Base-by-base conservation (phyloP, 257 asterid species). In the Primulina tabacum region DNA sequence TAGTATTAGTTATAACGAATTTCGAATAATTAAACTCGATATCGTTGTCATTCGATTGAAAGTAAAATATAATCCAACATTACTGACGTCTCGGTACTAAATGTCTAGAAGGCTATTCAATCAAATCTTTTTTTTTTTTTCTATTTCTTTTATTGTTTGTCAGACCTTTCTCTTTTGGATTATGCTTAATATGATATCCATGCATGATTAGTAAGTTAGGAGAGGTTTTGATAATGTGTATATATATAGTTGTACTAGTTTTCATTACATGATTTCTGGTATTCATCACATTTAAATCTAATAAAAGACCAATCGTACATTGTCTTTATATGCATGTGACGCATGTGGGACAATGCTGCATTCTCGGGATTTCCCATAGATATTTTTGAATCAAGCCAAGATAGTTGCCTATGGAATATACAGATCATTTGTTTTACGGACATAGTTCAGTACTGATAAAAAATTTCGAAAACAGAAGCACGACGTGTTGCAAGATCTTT, bases 291-390 rank as follows among this genome's bases (percentile, higher is more conserved):
- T 62, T 69, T 53, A 40, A 70, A 63, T 62, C 63, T 64, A 63
- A 68, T 20, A 50, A 21, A 38, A 62, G 33, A 29, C 43, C 17
- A 58, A 18, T n/a, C 6, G 62, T 38, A 18, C 47, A 73, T 67
- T 50, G 56, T 47, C 56, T 52, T 28, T 32, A 70, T 60, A 28
- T 60, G 69, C 69, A 71, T 38, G 60, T 60, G 67, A 70, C 20
- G 61, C 67, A 69, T 64, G 83, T 75, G 80, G 79, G 82, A 69
- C 82, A 70, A 47, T 65, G 55, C 37, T 71, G 68, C 34, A 35
- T 68, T 38, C 57, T 60, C 8, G 68, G 73, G 79, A 78, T 74
- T 81, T 76, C 77, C 52, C 61, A 56, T 64, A 40, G 24, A 77
- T 80, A 74, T 77, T 81, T 71, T 74, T 38, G 64, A 70, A 62